Percentiles rank a stretch among this genome's conserved stretches.
Conservation (phyloP, 2,329 filamentous ascomycete species). For the Didymella segeticola region DNA sequence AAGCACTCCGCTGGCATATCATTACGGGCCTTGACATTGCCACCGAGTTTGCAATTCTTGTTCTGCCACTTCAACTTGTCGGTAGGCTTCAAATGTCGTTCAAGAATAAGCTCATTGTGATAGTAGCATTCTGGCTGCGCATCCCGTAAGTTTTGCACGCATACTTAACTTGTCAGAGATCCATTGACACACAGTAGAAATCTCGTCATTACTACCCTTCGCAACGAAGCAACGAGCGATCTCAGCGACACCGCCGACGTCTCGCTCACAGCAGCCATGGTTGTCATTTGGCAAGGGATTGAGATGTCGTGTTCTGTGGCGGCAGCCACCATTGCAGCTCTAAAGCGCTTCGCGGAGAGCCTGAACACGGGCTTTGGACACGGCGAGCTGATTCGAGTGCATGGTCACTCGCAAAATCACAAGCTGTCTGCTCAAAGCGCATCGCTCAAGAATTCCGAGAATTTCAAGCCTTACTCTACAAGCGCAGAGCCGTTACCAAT, state of each 20-base stretch:
- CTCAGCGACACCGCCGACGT: slow-evolving; percentile 9
- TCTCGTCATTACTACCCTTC: slow-evolving; percentile 14
- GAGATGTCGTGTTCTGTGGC: slow-evolving; percentile 19
- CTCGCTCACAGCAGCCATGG: slow-evolving; percentile 13
- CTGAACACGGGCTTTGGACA: slow-evolving; percentile 24
- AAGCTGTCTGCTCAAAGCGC: slow-evolving; percentile 14
- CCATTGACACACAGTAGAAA: slow-evolving; percentile 1
- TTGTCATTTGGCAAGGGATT: slow-evolving; percentile 22
- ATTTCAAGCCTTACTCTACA: background rate
- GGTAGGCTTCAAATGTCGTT: slow-evolving; percentile 23
- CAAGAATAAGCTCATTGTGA: slow-evolving; percentile 24
- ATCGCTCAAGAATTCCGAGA: background rate
- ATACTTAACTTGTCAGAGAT: background rate
- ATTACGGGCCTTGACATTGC: slow-evolving; percentile 18
- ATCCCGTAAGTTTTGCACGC: slow-evolving; percentile 16
- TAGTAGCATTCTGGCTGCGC: slow-evolving; percentile 26
- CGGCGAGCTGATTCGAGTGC: slow-evolving; percentile 19
- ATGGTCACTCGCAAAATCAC: slow-evolving; percentile 11
- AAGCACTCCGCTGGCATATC: slow-evolving; percentile 18
- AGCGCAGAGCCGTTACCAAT: background rate
- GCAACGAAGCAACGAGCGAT: slow-evolving; percentile 8
- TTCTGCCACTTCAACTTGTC: slow-evolving; percentile 24
- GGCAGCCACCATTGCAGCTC: slow-evolving; percentile 18
- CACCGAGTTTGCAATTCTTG: slow-evolving; percentile 19
- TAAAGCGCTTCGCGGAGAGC: slow-evolving; percentile 20